These are phyloP conservation scores for Juglanconis sp. DNA, from an alignment of 2,329 filamentous ascomycete genomes.

Conservation along the genomic window DNA sequence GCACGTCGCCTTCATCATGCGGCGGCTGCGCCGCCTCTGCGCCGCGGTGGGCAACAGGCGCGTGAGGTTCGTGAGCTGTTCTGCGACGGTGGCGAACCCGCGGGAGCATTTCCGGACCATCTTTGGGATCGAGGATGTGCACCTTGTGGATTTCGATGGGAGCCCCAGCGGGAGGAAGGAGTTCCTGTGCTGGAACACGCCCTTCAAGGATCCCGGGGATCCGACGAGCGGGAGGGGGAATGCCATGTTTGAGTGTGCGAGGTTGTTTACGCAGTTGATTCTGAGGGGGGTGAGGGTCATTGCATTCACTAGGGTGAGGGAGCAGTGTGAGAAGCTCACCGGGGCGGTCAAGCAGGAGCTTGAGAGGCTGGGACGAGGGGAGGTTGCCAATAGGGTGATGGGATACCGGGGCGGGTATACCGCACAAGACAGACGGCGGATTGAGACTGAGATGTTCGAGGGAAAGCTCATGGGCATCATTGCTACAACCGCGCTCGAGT, in stretches of 20 bases:
- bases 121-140: conserved; percentile 82
- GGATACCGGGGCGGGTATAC: conserved; percentile 95
- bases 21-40: conserved; percentile 80
- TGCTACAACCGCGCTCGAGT: conserved; percentile 86
- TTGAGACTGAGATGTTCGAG: conserved; percentile 96
- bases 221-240: conserved; percentile 82
- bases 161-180: conserved; percentile 91
- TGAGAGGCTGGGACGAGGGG: conserved; percentile 65
- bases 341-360: conserved; percentile 78
- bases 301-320: conserved; percentile 84
- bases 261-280: conserved; percentile 85
- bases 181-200: conserved; percentile 97
- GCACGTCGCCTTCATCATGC: conserved; percentile 93
- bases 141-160: conserved; percentile 83
- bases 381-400: conserved; percentile 81
- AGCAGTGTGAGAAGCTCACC: conserved; percentile 82
- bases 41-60: conserved; percentile 82
- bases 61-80: conserved; percentile 92
- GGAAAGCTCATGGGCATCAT: conserved; percentile 91
- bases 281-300: conserved; percentile 87
- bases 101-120: conserved; percentile 87
- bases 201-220: conserved; percentile 84
- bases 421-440: conserved; percentile 79
- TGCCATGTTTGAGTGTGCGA: conserved; percentile 79
- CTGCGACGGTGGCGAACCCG: conserved; percentile 92